Conservation (phyloP, 2,329 filamentous ascomycete genomes). For the Colletotrichum tropicale region DNA sequence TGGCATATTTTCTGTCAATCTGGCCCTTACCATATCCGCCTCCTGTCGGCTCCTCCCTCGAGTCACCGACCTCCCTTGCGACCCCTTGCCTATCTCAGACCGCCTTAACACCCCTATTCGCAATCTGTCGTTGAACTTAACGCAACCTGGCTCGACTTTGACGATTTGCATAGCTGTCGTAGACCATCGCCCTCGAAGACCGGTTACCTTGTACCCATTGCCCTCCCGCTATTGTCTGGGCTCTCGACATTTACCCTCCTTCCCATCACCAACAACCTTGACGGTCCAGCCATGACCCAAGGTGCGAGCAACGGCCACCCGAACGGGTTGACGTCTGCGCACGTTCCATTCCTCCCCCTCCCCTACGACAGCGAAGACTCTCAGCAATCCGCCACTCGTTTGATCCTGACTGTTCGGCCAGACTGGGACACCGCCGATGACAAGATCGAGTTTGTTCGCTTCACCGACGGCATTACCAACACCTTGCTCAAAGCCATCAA, state of each 20-base stretch:
- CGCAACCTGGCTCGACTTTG: neutral
- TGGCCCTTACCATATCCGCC: neutral
- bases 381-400: conserved; percentile 76
- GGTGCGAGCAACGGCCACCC: conserved; percentile 29
- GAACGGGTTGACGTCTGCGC: conserved; percentile 41
- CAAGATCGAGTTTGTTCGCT: conserved; percentile 83
- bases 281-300: conserved; percentile 17
- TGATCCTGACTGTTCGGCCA: conserved; percentile 81
- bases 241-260: neutral
- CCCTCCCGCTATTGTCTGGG: conserved; percentile 8
- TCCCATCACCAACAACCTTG: neutral
- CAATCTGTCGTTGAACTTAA: neutral
- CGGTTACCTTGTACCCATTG: neutral
- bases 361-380: conserved; percentile 80
- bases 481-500: conserved; percentile 84
- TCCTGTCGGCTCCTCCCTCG: neutral
- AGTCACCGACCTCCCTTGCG: neutral
- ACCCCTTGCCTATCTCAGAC: neutral
- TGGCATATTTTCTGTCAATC: neutral
- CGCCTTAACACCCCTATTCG: neutral
- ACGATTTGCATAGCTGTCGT: neutral
- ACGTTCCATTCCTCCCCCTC: conserved; percentile 71
- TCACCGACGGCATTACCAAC: conserved; percentile 98
- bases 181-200: neutral
- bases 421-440: conserved; percentile 80